Evolutionary conservation across 345 rosid species (phyloP).

Genomic region (Gynandropsis gynandra): DNA sequence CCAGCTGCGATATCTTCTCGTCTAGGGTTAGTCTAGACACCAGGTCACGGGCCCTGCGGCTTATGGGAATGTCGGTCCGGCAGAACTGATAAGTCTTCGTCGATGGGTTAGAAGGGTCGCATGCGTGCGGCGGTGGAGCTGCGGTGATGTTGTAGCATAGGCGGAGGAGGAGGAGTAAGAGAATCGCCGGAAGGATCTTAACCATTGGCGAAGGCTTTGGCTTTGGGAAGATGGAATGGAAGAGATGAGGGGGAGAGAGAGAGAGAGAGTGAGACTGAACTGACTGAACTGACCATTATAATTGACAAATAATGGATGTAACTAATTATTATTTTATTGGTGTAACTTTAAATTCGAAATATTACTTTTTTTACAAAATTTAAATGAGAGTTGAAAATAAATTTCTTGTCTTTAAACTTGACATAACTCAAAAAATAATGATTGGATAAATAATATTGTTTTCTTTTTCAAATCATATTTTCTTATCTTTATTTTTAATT

Average conservation of each 20-base stretch:
- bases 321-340: no score
- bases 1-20: constrained; percentile 80
- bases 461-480: no score
- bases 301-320: no score
- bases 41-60: constrained; percentile 54
- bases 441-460: no score
- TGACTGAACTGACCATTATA: no score
- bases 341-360: no score
- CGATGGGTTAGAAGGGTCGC: constrained; percentile 44
- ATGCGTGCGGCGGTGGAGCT: constrained; percentile 48
- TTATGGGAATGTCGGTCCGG: constrained; percentile 43
- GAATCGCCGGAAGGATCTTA: not conserved
- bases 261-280: constrained; percentile 9
- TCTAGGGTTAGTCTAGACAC: constrained; percentile 63
- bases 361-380: no score
- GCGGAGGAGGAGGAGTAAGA: constrained; percentile 12
- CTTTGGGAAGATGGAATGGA: not conserved
- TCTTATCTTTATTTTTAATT: no score
- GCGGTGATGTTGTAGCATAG: constrained; percentile 15
- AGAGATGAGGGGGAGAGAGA: constrained; percentile 8
- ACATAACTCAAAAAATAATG: no score
- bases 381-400: no score
- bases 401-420: no score
- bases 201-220: not conserved
- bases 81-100: constrained; percentile 49